Percentiles rank a stretch among this genome's conserved stretches.
These are phyloP conservation scores for Aspergillus unguis DNA, from an alignment of 2,329 filamentous ascomycete species.

Conservation along the genomic window DNA sequence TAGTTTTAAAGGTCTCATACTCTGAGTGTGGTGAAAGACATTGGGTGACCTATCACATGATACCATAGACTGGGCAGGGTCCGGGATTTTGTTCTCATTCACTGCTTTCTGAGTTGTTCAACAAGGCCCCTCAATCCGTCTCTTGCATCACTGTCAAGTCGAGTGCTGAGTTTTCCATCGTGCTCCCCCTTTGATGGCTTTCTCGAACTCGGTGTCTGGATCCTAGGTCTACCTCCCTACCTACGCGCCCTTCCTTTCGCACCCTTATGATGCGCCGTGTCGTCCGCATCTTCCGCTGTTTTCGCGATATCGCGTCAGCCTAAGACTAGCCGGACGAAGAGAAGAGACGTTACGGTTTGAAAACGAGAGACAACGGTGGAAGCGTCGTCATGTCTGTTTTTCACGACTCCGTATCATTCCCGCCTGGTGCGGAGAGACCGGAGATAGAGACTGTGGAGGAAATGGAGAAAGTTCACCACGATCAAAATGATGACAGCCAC, in stretches of 20 bases:
- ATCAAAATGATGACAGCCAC: slow-evolving; percentile 1
- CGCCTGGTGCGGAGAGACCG: slow-evolving; percentile 9
- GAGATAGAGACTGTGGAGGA: slow-evolving; percentile 5
- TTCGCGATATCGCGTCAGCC: slow-evolving; percentile 31
- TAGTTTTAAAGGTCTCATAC: no score
- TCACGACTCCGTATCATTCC: slow-evolving; percentile 11
- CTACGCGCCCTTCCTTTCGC: slow-evolving; percentile 20
- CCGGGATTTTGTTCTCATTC: slow-evolving; percentile 20
- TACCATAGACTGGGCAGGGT: slow-evolving; percentile 14
- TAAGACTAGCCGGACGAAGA: slow-evolving; percentile 15
- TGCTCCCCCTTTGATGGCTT: slow-evolving; percentile 26
- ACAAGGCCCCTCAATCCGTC: slow-evolving; percentile 11
- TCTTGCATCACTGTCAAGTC: slow-evolving; percentile 4
- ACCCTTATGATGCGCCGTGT: slow-evolving; percentile 33
- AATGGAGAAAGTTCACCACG: slow-evolving; percentile 12
- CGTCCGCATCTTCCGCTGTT: slow-evolving; percentile 24
- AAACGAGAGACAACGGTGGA: background rate
- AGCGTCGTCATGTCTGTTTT: slow-evolving; percentile 15
- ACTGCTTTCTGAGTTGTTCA: slow-evolving; percentile 21
- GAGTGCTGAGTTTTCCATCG: slow-evolving; percentile 9
- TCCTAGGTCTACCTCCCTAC: slow-evolving; percentile 24
- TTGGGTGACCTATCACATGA: slow-evolving; percentile 25
- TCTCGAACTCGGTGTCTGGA: slow-evolving; percentile 26
- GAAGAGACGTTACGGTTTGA: background rate
- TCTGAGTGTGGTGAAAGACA: no score